Percentiles rank a stretch among this genome's conserved stretches.
These are phyloP conservation scores for Lipomyces yamadae DNA, from an alignment of 805 yeast genomes.

Conservation along the genomic window DNA sequence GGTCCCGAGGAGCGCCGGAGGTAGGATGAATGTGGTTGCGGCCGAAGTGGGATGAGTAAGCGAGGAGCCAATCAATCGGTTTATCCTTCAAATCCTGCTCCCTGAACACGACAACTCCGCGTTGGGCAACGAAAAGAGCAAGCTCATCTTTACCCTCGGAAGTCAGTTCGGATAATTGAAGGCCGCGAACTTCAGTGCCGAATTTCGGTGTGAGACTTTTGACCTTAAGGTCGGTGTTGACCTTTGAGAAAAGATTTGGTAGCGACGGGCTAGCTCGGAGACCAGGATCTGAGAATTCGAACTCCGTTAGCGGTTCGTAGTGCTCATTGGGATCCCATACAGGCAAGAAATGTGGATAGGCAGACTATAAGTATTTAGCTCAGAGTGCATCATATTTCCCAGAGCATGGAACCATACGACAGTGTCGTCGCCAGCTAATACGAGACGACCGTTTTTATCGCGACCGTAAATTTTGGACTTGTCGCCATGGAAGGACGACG, in stretches of 20 bases:
- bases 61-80: slow-evolving; percentile 42
- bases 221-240: slow-evolving; percentile 41
- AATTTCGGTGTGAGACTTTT: slow-evolving; percentile 66
- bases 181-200: slow-evolving; percentile 66
- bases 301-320: slow-evolving; percentile 57
- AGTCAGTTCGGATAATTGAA: slow-evolving; percentile 60
- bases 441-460: slow-evolving; percentile 23
- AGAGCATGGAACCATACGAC: slow-evolving; percentile 1
- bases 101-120: slow-evolving; percentile 70
- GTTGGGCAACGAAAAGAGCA: slow-evolving; percentile 67
- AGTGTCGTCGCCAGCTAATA: slow-evolving; percentile 27
- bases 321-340: slow-evolving; percentile 66
- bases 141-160: slow-evolving; percentile 64
- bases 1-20: slow-evolving; percentile 65
- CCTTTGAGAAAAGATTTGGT: slow-evolving; percentile 52
- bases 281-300: slow-evolving; percentile 66
- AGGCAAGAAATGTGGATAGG: slow-evolving; percentile 54
- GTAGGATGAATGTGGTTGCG: slow-evolving; percentile 74
- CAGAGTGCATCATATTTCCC: neutral
- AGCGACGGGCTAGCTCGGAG: slow-evolving; percentile 60
- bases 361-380: slow-evolving; percentile 4
- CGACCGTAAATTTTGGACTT: slow-evolving; percentile 17
- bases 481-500: slow-evolving; percentile 37
- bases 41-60: slow-evolving; percentile 68
- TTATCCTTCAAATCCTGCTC: slow-evolving; percentile 63